Conservation (phyloP, 768 basidiomycete species). For the Boletus reticulatus region DNA sequence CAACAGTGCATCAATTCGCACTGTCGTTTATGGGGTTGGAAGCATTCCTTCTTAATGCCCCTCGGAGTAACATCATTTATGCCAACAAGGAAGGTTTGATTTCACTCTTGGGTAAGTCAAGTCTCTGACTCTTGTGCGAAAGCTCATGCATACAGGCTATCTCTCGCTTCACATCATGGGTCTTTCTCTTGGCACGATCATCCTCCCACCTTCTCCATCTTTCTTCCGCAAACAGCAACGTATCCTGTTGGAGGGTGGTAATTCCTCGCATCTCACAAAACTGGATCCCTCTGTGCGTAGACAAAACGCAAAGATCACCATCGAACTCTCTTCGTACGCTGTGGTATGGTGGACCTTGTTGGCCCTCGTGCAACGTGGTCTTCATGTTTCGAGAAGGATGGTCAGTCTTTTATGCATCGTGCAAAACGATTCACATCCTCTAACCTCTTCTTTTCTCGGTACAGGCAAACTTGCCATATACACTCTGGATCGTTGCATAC, state of each 20-base stretch:
- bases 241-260: constrained; percentile 14
- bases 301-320: constrained; percentile 70
- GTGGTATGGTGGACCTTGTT: constrained; percentile 76
- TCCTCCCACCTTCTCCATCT: constrained; percentile 76
- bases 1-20: constrained; percentile 68
- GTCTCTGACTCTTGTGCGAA: not conserved
- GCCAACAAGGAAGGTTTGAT: constrained; percentile 92
- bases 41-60: constrained; percentile 60
- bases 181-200: constrained; percentile 72
- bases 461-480: constrained; percentile 86
- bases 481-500: constrained; percentile 86
- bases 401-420: constrained; percentile 37
- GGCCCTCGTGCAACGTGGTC: constrained; percentile 31
- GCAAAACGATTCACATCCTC: not conserved
- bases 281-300: constrained; percentile 37
- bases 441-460: not conserved
- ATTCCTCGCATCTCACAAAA: not conserved
- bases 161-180: constrained; percentile 88
- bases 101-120: constrained; percentile 61
- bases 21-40: constrained; percentile 58
- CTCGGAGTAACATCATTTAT: constrained; percentile 61
- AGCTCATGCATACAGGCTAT: constrained; percentile 57
- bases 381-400: constrained; percentile 57
- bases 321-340: constrained; percentile 74
- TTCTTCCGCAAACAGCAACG: constrained; percentile 57